Evolutionary conservation across 306 rosid species (phyloP), one percentile per base, ranked within the genome.

Genomic region (Mimosa bimucronata): DNA sequence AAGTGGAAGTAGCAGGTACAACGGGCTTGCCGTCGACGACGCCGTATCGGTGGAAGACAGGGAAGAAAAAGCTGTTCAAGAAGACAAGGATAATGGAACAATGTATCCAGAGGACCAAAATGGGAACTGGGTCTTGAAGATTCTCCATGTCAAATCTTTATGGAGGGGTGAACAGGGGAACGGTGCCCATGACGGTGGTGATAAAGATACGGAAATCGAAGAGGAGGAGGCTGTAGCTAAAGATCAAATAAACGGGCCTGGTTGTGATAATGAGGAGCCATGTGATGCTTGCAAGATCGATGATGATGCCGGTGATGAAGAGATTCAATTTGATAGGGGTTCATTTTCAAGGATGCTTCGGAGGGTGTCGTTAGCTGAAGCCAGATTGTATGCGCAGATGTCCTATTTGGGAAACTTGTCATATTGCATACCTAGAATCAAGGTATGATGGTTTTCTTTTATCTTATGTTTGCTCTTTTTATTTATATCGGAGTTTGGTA

Each of bases 371-470:
- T 82, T 91, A 41, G 88, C 88, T 0, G 99, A 95, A 76, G 92
- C 89, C 25, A 91, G 93, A 64, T 79, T 93, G 78, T 95, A 90
- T 72, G 97, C 93, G 64, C 89, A 93, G 82, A 89, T 95, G 97
- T 90, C 98, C 23, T 89, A 95, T 81, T 80, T 96, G 87, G 99
- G 97, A 26, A 86, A 31, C 77, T 76, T 96, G 87, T 94, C 99
- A 14, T 96, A 96, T 58, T 72, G 78, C 86, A 86, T 96, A 73
- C 87, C 97, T 66, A 86, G 77, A 45, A 91, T 96, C 60, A 86
- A 91, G 94, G 99, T 93, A 71, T 71, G 12, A 75, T 28, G 75
- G 62, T 79, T 71, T 74, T 16, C 48, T 26, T 66, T 30, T 28
- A 5, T 9, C 13, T 45, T 41, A 30, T 44, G 2, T 76, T 68